Conservation (phyloP, 2,329 filamentous ascomycete species). For the Samsoniella hepiali region DNA sequence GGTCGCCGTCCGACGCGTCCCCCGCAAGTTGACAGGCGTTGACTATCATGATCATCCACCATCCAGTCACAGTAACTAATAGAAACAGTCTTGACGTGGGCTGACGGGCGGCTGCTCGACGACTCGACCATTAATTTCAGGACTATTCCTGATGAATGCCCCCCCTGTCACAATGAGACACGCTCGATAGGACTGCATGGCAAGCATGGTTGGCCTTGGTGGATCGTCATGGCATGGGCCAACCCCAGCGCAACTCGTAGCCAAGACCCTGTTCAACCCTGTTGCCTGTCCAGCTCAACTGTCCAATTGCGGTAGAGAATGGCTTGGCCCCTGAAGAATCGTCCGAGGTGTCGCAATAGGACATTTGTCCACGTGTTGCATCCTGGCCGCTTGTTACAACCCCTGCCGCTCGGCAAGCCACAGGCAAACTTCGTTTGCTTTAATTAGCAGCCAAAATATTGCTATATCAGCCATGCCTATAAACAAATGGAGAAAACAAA, state of each 20-base stretch:
- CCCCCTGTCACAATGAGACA: background rate
- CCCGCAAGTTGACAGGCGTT: background rate
- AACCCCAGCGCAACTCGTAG: background rate
- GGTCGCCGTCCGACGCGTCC: background rate
- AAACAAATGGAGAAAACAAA: too few relatives aligned
- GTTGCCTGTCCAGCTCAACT: background rate
- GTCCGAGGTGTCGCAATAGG: background rate
- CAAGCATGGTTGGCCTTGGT: background rate
- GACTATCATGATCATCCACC: background rate
- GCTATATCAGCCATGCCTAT: too few relatives aligned
- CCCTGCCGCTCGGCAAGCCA: background rate
- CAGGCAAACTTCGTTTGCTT: background rate
- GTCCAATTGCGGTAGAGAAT: background rate
- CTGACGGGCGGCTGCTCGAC: background rate
- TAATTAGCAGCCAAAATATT: background rate
- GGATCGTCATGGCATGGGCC: background rate
- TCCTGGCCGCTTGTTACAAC: background rate
- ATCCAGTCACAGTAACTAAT: background rate
- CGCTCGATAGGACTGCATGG: background rate
- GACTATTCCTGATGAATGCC: background rate
- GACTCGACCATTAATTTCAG: background rate
- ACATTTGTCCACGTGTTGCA: conserved; percentile 9
- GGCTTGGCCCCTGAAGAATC: conserved; percentile 2
- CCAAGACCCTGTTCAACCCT: background rate
- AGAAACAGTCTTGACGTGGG: background rate